These are phyloP conservation scores for Claviceps africana DNA, from an alignment of 2,329 filamentous ascomycete genomes.

Conservation along the genomic window DNA sequence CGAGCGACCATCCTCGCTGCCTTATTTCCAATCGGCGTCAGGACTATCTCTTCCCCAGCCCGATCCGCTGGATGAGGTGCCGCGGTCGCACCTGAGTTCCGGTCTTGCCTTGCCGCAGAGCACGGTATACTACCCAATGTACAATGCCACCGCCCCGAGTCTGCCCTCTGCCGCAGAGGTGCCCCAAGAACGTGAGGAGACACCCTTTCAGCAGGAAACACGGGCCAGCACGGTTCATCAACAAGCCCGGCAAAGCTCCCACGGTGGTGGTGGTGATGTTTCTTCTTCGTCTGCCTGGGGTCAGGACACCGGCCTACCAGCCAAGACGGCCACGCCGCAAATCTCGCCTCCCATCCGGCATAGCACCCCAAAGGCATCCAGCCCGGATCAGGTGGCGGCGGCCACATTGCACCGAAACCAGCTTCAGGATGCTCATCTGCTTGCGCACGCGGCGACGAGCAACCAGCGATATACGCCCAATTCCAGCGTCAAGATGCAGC, in stretches of 20 bases:
- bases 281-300: background rate
- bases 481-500: slow-evolving; percentile 12
- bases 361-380: background rate
- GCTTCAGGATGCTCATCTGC: slow-evolving; percentile 4
- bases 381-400: background rate
- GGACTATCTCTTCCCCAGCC: slow-evolving; percentile 14
- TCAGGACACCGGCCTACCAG: background rate
- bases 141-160: slow-evolving; percentile 1
- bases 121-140: slow-evolving; percentile 9
- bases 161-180: background rate
- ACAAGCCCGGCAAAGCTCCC: background rate
- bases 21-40: slow-evolving; percentile 17
- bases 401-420: slow-evolving; percentile 1
- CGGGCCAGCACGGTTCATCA: background rate
- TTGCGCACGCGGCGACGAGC: slow-evolving; percentile 4
- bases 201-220: background rate
- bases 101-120: slow-evolving; percentile 10
- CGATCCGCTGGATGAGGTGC: slow-evolving; percentile 6
- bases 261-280: background rate
- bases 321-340: background rate
- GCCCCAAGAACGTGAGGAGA: background rate
- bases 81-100: background rate
- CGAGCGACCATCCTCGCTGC: slow-evolving; percentile 8
- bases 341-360: slow-evolving; percentile 1
- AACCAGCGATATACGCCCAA: slow-evolving; percentile 15